These are phyloP conservation scores for Mariannaea sp. DNA, from an alignment of 2,329 filamentous ascomycete species.

Conservation along the genomic window DNA sequence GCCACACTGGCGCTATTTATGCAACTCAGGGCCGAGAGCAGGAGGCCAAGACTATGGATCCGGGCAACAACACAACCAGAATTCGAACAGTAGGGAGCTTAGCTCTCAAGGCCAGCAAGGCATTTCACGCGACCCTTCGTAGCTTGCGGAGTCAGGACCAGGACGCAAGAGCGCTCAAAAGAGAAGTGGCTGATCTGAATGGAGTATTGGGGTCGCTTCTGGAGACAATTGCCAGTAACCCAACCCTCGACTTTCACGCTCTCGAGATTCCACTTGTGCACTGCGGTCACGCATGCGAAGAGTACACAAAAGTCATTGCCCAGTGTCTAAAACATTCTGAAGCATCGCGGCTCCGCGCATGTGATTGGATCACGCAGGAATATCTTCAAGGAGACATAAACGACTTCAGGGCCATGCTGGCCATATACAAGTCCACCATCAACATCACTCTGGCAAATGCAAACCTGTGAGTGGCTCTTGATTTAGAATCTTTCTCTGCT, in stretches of 20 bases:
- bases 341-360: conserved; percentile 45
- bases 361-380: conserved; percentile 50
- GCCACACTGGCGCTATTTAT: too few relatives aligned
- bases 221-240: conserved; percentile 31
- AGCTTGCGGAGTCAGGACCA: conserved; percentile 24
- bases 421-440: conserved; percentile 45
- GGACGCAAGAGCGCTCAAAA: conserved; percentile 46
- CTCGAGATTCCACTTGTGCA: conserved; percentile 44
- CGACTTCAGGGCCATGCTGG: conserved; percentile 46
- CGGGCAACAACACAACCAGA: conserved; percentile 20
- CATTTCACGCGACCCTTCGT: conserved; percentile 23
- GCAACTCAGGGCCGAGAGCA: too few relatives aligned
- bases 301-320: conserved; percentile 46
- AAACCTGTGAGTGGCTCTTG: conserved; percentile 23
- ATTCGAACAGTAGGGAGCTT: conserved; percentile 25
- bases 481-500: neutral
- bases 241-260: conserved; percentile 19
- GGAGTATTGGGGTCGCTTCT: conserved; percentile 43
- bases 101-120: conserved; percentile 28
- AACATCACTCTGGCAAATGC: conserved; percentile 31
- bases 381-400: conserved; percentile 51
- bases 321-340: conserved; percentile 44
- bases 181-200: conserved; percentile 47
- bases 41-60: too few relatives aligned
- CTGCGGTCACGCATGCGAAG: conserved; percentile 49